A percentile compares a stretch with the other conserved stretches of the same genome.
Evolutionary conservation across 2,329 filamentous ascomycete species (phyloP).

Genomic region (Teratosphaeria zuluensis): DNA sequence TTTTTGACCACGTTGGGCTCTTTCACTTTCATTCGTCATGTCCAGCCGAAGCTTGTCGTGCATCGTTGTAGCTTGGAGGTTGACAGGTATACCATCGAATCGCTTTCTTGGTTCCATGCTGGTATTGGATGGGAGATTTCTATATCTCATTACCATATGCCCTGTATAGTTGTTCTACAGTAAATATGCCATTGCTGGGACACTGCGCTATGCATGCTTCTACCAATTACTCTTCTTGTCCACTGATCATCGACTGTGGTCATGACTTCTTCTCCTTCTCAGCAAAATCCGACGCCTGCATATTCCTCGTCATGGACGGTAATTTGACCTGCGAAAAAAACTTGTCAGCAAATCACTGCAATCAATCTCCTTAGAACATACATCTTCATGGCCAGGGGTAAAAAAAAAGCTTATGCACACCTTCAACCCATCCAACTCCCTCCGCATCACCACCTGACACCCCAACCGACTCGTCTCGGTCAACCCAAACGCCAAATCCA

Average conservation of each 20-base stretch:
- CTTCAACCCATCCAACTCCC: conserved; percentile 75
- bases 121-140: too few species aligned
- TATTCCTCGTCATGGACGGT: conserved; percentile 87
- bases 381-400: neutral
- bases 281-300: conserved; percentile 86
- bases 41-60: too few species aligned
- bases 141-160: neutral
- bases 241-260: neutral
- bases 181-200: neutral
- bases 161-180: neutral
- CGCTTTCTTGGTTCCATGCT: too few species aligned
- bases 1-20: too few species aligned
- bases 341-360: neutral
- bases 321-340: conserved; percentile 41
- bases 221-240: neutral
- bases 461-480: conserved; percentile 78
- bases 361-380: neutral
- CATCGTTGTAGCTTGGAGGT: too few species aligned
- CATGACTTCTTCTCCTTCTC: conserved; percentile 24
- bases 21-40: too few species aligned
- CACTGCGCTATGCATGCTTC: neutral
- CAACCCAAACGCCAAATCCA: conserved; percentile 81
- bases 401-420: conserved; percentile 35
- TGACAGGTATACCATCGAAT: too few species aligned
- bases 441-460: conserved; percentile 86